Evolutionary conservation across 768 basidiomycete species (phyloP), one percentile per base, ranked within the genome.

Genomic region (Rhizopogon rudus): DNA sequence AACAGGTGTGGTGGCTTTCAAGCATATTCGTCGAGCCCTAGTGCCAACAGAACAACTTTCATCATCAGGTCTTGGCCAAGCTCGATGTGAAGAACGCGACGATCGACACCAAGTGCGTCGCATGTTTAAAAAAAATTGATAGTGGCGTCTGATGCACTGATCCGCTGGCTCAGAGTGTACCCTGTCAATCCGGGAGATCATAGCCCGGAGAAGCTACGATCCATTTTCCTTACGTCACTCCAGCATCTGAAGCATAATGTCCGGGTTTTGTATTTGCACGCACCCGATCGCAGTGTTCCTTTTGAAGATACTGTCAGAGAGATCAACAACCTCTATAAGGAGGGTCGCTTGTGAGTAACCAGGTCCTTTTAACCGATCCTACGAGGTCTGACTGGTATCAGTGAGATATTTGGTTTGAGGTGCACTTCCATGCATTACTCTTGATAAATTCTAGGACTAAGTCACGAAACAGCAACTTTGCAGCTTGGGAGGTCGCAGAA

Each of bases 401-500:
- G 79, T 62, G 79, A 83, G 56, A 74, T 77, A n/a, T 81, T 86
- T 55, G 83, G 84, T 2, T 71, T 87, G 57, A 84, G 48, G 48
- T 49, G 8, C 9, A 2, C 6, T 9, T 12, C 17, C 22, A 14
- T 37, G 3, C 8, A 10, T 10, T 22, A 2, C 35, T 49, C 22
- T 25, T 6, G 44, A 9, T 0, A 6, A 22, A 14, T 49, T 49
- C 20, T 5, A 10, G 7, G 5, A 22, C 17, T 37, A 25, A 49
- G 9, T 2, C 22, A 49, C 6, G 5, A 4, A 25, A 49, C 14
- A 49, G 83, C 61, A 86, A 86, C 65, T 86, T 73, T 41, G 55
- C 66, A 1, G 75, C 82, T 0, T 84, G 81, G 80, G 82, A 86
- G 65, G 77, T 74, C 13, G 81, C 82, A 3, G 82, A 84, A 60